These are phyloP conservation scores for Neurospora cerealis DNA, from an alignment of 495 filamentous ascomycete genomes.

Conservation along the genomic window DNA sequence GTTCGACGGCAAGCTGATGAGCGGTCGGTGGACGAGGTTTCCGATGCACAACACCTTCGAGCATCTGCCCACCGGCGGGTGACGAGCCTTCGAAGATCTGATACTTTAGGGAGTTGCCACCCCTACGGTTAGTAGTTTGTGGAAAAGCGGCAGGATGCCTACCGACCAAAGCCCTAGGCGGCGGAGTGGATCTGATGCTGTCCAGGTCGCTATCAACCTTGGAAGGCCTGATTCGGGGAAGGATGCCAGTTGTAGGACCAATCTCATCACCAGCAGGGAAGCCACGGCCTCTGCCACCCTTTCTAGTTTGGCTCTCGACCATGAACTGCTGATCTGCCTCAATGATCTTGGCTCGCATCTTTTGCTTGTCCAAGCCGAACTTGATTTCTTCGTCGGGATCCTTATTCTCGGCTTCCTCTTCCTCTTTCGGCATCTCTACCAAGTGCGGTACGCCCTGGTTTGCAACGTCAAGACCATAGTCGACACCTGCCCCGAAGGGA, in stretches of 20 bases:
- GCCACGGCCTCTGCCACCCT: slow-evolving; percentile 20
- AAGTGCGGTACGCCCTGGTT: slow-evolving; percentile 74
- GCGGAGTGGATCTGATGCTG: slow-evolving; percentile 48
- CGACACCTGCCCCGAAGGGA: slow-evolving; percentile 74
- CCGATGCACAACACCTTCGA: slow-evolving; percentile 34
- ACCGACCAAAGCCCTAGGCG: slow-evolving; percentile 35
- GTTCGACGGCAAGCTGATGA: slow-evolving; percentile 86
- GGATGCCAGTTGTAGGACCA: slow-evolving; percentile 46
- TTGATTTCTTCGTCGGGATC: slow-evolving; percentile 76
- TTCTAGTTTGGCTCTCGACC: slow-evolving; percentile 38
- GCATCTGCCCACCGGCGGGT: slow-evolving; percentile 29
- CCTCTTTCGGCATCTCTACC: slow-evolving; percentile 42
- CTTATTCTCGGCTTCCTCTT: slow-evolving; percentile 72
- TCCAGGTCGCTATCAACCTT: slow-evolving; percentile 51
- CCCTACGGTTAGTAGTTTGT: slow-evolving; percentile 32
- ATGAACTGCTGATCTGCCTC: slow-evolving; percentile 42
- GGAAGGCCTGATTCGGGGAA: slow-evolving; percentile 42
- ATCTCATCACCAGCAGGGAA: slow-evolving; percentile 42
- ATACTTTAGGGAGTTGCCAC: slow-evolving; percentile 39
- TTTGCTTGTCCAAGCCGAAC: slow-evolving; percentile 77
- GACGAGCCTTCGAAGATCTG: slow-evolving; percentile 43
- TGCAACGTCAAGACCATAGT: slow-evolving; percentile 51
- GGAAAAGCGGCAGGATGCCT: slow-evolving; percentile 24
- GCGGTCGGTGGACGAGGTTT: slow-evolving; percentile 74
- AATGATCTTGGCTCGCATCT: slow-evolving; percentile 68